These are phyloP conservation scores for Termitomyces sp. DNA, from an alignment of 768 basidiomycete genomes.

Conservation along the genomic window DNA sequence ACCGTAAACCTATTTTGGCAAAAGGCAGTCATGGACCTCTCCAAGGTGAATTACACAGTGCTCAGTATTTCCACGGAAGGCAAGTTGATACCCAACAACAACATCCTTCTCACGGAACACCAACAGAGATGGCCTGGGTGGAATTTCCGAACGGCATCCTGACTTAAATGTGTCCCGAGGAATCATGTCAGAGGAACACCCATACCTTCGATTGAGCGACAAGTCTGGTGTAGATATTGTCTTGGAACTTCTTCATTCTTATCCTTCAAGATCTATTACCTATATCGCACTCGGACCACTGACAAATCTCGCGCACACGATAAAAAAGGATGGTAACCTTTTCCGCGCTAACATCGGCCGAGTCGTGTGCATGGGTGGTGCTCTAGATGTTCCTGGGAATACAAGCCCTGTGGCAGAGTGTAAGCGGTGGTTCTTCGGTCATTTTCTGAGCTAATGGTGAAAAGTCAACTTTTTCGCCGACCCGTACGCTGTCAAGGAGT, in stretches of 20 bases:
- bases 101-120: not conserved
- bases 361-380: slow-evolving; percentile 92
- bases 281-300: slow-evolving; percentile 75
- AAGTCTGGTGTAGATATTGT: slow-evolving; percentile 49
- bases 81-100: slow-evolving; percentile 20
- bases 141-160: slow-evolving; percentile 58
- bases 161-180: slow-evolving; percentile 42
- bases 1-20: slow-evolving; percentile 55
- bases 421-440: slow-evolving; percentile 28
- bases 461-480: slow-evolving; percentile 86
- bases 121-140: slow-evolving; percentile 63
- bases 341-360: slow-evolving; percentile 60
- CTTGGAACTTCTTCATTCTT: slow-evolving; percentile 46
- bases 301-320: slow-evolving; percentile 71
- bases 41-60: slow-evolving; percentile 65
- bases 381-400: slow-evolving; percentile 88
- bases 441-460: not conserved
- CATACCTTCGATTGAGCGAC: slow-evolving; percentile 42
- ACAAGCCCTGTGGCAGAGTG: slow-evolving; percentile 81
- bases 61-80: slow-evolving; percentile 85
- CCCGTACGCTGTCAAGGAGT: slow-evolving; percentile 72
- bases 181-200: slow-evolving; percentile 22
- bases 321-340: slow-evolving; percentile 47
- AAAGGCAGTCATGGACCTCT: slow-evolving; percentile 64
- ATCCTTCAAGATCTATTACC: slow-evolving; percentile 51